Evolutionary conservation across 2,329 filamentous ascomycete genomes (phyloP), one percentile per base, ranked within the genome.

Genomic region (Colletotrichum magnum): DNA sequence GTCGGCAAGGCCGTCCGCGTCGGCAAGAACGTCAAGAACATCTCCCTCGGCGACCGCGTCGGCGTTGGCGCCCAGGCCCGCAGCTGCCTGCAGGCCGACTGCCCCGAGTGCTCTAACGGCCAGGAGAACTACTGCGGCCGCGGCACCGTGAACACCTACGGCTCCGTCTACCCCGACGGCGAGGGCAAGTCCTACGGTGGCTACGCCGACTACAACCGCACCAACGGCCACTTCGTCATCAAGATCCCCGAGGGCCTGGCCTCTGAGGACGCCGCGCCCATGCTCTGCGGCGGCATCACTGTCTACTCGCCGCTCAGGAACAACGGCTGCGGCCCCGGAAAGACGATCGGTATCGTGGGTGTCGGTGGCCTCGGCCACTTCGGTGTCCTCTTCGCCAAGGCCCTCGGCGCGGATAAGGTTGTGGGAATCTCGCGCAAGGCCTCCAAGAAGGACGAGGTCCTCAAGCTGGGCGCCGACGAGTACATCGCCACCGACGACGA

Each of bases 221-320:
- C 73, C 36, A 75, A 77, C 9, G 76, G 75, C 18, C 77, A 77
- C 67, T 93, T 92, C 65, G 82, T 82, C 18, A 72, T 86, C 71
- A 82, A 82, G 72, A 84, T 86, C 52, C 84, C 83, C 6, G 79
- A 83, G 3, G 77, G 77, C 4, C 64, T 86, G 5, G 71, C 77
- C 1, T 79, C 79, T 0, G 83, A 82, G 57, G 70, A 79, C 50
- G 82, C 83, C 2, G 85, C 91, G 21, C 91, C 92, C 3, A 89
- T 94, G 87, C 83, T 94, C 36, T 94, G 92, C 75, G 92, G 87
- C 26, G 92, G 92, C 12, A 85, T 93, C 39, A 94, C 92, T 0
- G 83, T 91, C 6, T 94, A 86, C 76, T 83, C 85, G 10, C 92
- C 92, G 1, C 78, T 94, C 51, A 83, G 83, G 73, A 84, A 88